phyloP scores from a whole-genome alignment of 2,329 filamentous ascomycete genomes.

The Apiospora phragmitis region DNA sequence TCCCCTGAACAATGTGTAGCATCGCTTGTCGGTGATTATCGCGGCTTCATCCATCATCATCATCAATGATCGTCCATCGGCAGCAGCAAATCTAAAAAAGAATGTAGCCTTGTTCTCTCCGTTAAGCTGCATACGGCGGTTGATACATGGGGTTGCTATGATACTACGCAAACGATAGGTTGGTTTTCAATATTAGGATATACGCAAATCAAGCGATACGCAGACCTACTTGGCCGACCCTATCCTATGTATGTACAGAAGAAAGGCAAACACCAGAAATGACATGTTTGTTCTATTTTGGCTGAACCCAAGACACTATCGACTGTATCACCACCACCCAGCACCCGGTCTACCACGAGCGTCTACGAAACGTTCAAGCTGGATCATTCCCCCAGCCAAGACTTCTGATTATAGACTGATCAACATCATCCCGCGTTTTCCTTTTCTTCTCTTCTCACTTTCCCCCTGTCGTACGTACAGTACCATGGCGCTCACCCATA shows the following conservation, averaged over 20 bases:
- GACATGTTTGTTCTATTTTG: neutral
- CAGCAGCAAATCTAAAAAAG: constrained; percentile 1
- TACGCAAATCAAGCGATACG: neutral
- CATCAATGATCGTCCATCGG: constrained; percentile 19
- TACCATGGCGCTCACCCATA: neutral
- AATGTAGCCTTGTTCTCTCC: neutral
- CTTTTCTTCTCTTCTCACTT: neutral
- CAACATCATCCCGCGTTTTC: neutral
- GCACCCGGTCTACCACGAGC: neutral
- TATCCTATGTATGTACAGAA: neutral
- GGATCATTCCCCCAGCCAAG: constrained; percentile 3
- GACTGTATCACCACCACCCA: neutral
- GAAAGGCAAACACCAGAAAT: too few species aligned
- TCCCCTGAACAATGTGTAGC: neutral
- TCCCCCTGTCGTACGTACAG: neutral
- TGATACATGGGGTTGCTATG: neutral
- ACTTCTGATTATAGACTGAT: constrained; percentile 1
- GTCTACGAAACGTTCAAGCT: neutral
- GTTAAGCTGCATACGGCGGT: neutral
- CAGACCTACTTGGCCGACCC: neutral
- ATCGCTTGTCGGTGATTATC: constrained; percentile 7
- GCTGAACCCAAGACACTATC: constrained; percentile 3
- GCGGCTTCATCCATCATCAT: neutral
- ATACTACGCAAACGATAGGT: too few species aligned
- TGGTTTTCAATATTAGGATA: too few species aligned